Percentiles rank a stretch among this genome's conserved stretches.
These are phyloP conservation scores for Sclerotinia minor DNA, from an alignment of 2,329 filamentous ascomycete genomes.

Conservation along the genomic window DNA sequence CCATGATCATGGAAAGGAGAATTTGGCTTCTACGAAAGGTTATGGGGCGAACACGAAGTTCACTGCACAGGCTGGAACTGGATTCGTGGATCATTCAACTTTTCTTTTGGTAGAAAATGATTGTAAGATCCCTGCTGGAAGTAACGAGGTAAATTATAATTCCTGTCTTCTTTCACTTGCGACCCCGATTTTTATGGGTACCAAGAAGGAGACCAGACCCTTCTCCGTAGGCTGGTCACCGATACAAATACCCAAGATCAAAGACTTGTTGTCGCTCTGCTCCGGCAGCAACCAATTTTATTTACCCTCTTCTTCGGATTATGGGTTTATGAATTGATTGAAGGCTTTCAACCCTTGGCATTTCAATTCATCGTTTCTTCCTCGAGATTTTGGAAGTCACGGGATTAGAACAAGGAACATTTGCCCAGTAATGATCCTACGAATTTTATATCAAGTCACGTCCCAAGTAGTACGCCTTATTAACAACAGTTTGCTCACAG, in stretches of 20 bases:
- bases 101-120: slow-evolving; percentile 71
- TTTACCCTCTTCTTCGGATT: slow-evolving; percentile 44
- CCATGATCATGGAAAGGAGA: slow-evolving; percentile 38
- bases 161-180: neutral
- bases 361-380: slow-evolving; percentile 49
- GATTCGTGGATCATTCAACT: slow-evolving; percentile 78
- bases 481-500: neutral
- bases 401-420: slow-evolving; percentile 55
- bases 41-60: slow-evolving; percentile 83
- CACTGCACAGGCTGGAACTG: slow-evolving; percentile 62
- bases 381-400: slow-evolving; percentile 50
- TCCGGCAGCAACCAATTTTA: slow-evolving; percentile 37
- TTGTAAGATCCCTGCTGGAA: slow-evolving; percentile 47
- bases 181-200: slow-evolving; percentile 43
- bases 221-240: slow-evolving; percentile 58
- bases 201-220: slow-evolving; percentile 65
- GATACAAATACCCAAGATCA: slow-evolving; percentile 69
- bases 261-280: slow-evolving; percentile 41
- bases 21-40: slow-evolving; percentile 61
- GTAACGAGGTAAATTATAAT: slow-evolving; percentile 10
- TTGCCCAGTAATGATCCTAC: neutral
- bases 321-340: slow-evolving; percentile 46
- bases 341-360: slow-evolving; percentile 44
- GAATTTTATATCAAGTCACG: neutral
- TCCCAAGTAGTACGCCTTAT: neutral